These are phyloP conservation scores for Hericium rajendrae DNA, from an alignment of 768 basidiomycete genomes.

Conservation along the genomic window DNA sequence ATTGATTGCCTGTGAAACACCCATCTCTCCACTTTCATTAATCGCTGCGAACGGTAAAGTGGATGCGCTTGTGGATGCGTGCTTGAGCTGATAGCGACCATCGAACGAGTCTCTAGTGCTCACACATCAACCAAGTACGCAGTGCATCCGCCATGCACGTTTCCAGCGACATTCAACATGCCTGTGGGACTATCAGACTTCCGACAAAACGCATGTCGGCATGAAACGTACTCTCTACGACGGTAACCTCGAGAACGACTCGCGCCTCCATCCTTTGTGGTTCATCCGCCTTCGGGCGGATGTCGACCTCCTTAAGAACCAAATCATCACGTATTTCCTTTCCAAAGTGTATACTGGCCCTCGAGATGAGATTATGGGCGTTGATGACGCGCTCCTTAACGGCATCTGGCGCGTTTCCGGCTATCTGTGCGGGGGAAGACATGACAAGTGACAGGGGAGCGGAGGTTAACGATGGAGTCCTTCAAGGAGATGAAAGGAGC, in stretches of 20 bases:
- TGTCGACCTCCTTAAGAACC: neutral
- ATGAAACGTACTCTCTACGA: neutral
- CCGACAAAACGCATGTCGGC: too few species aligned
- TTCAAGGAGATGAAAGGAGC: too few species aligned
- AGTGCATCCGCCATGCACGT: slow-evolving; percentile 4
- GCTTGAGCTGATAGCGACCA: neutral
- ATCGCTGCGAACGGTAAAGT: neutral
- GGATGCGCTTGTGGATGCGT: neutral
- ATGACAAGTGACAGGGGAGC: too few species aligned
- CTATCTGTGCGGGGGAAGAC: neutral
- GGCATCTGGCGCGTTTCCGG: neutral
- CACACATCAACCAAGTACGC: slow-evolving; percentile 1
- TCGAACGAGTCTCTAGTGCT: too few species aligned
- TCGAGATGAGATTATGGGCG: neutral
- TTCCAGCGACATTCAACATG: neutral
- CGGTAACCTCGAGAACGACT: neutral
- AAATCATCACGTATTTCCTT: neutral
- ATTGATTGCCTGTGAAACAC: neutral
- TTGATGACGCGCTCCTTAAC: neutral
- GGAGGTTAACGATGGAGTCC: too few species aligned
- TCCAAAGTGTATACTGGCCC: neutral
- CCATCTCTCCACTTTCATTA: neutral
- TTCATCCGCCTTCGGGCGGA: neutral
- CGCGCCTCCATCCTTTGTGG: neutral
- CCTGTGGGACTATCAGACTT: neutral